phyloP scores from a whole-genome alignment of 140 eudicot genomes.

The Stevia rebaudiana region DNA sequence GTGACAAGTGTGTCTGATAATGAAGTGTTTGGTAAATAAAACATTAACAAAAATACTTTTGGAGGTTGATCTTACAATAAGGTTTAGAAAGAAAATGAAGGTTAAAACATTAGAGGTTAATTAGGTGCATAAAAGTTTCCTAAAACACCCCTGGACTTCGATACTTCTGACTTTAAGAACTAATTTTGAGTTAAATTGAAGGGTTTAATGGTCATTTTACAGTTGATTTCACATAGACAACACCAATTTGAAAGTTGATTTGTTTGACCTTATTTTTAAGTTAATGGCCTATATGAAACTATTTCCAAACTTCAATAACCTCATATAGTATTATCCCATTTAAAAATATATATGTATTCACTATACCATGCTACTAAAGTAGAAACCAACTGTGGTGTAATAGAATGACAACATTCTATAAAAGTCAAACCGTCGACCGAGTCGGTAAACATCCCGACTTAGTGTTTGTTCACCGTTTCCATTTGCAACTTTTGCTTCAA shows the following conservation, averaged over 20 bases:
- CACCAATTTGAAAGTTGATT: not conserved
- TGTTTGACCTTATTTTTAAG: not conserved
- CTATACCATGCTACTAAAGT: conserved; percentile 95
- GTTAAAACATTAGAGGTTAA: not conserved
- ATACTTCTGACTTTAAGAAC: not conserved
- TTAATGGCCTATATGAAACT: conserved; percentile 5
- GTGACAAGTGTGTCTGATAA: not conserved
- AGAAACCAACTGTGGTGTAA: conserved; percentile 94
- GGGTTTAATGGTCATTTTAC: not conserved
- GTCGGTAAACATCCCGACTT: conserved; percentile 87
- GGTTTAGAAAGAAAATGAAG: not conserved
- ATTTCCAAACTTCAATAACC: not conserved
- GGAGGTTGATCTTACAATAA: not conserved
- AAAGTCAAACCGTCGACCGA: conserved; percentile 95
- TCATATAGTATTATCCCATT: not conserved
- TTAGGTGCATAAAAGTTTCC: not conserved
- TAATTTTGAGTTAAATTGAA: not conserved
- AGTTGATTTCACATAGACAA: not conserved
- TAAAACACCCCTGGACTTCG: not conserved
- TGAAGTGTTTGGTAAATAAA: not conserved
- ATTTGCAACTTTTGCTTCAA: conserved; percentile 97
- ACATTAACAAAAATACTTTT: not conserved
- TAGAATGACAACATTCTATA: conserved; percentile 90
- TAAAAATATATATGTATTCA: not conserved
- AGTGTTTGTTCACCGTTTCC: conserved; percentile 99